Evolutionary conservation across 2,329 filamentous ascomycete species (phyloP).

Genomic region (Macrophomina pseudophaseolina): DNA sequence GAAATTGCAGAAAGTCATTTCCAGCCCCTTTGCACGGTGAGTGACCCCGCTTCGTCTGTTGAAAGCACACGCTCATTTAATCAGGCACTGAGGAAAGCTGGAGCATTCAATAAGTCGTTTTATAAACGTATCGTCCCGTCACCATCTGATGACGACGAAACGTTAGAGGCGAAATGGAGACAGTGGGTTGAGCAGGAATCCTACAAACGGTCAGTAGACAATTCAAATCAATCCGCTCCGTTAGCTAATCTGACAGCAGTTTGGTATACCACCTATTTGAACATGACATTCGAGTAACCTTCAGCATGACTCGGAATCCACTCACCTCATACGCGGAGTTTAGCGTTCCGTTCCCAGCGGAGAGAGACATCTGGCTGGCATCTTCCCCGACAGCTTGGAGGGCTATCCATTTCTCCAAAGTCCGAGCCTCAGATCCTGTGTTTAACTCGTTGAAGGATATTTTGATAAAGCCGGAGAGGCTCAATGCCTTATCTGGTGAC

Average conservation of each 20-base stretch:
- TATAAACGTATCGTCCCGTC: slow-evolving; percentile 59
- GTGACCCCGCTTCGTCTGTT: not conserved
- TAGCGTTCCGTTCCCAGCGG: slow-evolving; percentile 67
- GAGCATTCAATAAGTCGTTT: slow-evolving; percentile 62
- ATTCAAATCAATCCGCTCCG: slow-evolving; percentile 25
- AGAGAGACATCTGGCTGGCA: slow-evolving; percentile 69
- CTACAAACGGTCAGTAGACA: slow-evolving; percentile 44
- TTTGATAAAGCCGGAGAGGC: not conserved
- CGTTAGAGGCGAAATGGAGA: slow-evolving; percentile 68
- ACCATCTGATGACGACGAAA: slow-evolving; percentile 60
- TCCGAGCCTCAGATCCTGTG: slow-evolving; percentile 25
- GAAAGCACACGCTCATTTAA: not conserved
- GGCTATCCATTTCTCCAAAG: slow-evolving; percentile 57
- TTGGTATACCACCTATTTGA: slow-evolving; percentile 69
- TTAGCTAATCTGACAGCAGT: slow-evolving; percentile 53
- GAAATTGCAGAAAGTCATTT: slow-evolving; percentile 64
- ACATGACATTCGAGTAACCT: slow-evolving; percentile 69
- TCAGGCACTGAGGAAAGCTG: slow-evolving; percentile 58
- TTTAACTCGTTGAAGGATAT: not conserved
- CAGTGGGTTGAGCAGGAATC: slow-evolving; percentile 68
- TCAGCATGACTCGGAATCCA: slow-evolving; percentile 68
- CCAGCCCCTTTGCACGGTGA: slow-evolving; percentile 56
- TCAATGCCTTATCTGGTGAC: slow-evolving; percentile 54
- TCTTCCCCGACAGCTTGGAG: slow-evolving; percentile 69
- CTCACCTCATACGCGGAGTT: slow-evolving; percentile 73